Evolutionary conservation across 495 filamentous ascomycete species (phyloP).

Genomic region (Daldinia bambusicola): DNA sequence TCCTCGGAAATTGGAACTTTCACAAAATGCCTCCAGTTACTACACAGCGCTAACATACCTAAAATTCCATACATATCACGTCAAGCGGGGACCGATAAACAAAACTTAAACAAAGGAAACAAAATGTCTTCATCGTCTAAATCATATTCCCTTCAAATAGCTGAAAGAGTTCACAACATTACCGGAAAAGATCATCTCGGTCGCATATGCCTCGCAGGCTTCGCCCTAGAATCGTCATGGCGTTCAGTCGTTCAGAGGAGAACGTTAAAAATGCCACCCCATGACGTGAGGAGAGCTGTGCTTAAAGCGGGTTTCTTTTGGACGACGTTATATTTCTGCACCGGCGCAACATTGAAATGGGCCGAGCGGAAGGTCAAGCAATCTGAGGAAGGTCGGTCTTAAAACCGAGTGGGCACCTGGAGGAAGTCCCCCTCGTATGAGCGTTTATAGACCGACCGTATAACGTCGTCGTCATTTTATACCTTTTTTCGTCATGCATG

Average conservation of each 20-base stretch:
- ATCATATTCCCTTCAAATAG: constrained; percentile 34
- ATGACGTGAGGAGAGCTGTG: constrained; percentile 29
- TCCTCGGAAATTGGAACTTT: neutral
- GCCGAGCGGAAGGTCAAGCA: constrained; percentile 33
- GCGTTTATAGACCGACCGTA: neutral
- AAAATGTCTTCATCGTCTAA: constrained; percentile 30
- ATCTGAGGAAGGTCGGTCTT: neutral
- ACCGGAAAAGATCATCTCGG: constrained; percentile 37
- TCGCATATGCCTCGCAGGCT: constrained; percentile 23
- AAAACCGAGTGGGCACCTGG: constrained; percentile 5
- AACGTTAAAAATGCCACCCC: constrained; percentile 27
- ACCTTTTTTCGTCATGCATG: neutral
- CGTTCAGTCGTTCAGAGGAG: constrained; percentile 26
- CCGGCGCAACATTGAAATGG: constrained; percentile 29
- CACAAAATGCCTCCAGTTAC: neutral
- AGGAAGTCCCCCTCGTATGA: neutral
- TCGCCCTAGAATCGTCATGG: constrained; percentile 38
- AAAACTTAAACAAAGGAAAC: neutral
- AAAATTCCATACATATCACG: neutral
- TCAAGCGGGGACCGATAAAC: neutral
- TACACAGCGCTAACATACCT: neutral
- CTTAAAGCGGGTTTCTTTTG: constrained; percentile 21
- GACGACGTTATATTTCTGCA: constrained; percentile 26
- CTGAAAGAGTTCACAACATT: constrained; percentile 37
- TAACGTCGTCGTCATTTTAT: constrained; percentile 2